phyloP scores from a whole-genome alignment of 768 basidiomycete species.

The Tulasnella sp. region DNA sequence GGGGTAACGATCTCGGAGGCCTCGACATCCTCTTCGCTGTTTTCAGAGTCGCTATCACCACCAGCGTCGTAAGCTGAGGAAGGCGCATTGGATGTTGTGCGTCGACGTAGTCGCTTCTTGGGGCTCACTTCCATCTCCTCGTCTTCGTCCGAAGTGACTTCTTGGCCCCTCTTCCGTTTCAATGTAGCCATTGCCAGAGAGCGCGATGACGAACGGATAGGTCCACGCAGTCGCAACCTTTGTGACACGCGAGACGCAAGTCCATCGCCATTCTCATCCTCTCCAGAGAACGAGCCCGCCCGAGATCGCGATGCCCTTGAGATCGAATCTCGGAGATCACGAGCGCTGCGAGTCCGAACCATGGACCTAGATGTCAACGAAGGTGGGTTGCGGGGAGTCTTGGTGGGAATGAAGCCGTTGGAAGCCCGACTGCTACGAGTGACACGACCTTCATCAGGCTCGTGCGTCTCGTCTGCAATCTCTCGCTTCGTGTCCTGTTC shows the following conservation, averaged over 20 bases:
- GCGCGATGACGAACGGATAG: neutral
- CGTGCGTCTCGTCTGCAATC: neutral
- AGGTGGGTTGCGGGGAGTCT: conserved; percentile 3
- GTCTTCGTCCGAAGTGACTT: neutral
- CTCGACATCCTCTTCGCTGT: neutral
- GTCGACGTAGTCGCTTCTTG: neutral
- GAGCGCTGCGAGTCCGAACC: conserved; percentile 1
- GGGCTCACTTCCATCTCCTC: conserved; percentile 7
- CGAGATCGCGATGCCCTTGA: neutral
- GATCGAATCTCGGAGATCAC: neutral
- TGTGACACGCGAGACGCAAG: neutral
- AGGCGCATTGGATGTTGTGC: conserved; percentile 1
- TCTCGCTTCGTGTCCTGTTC: conserved; percentile 8
- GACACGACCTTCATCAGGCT: neutral
- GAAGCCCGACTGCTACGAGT: neutral
- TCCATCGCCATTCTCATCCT: neutral
- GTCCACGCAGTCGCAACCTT: neutral
- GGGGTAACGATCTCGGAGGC: neutral
- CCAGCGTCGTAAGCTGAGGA: neutral
- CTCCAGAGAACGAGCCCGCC: neutral
- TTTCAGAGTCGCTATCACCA: conserved; percentile 7
- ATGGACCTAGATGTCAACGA: neutral
- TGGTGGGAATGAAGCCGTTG: conserved; percentile 10
- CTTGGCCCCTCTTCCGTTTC: neutral
- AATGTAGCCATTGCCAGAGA: neutral